Base-by-base conservation (phyloP, 495 filamentous ascomycete species). In the Penicillium pulvis region DNA sequence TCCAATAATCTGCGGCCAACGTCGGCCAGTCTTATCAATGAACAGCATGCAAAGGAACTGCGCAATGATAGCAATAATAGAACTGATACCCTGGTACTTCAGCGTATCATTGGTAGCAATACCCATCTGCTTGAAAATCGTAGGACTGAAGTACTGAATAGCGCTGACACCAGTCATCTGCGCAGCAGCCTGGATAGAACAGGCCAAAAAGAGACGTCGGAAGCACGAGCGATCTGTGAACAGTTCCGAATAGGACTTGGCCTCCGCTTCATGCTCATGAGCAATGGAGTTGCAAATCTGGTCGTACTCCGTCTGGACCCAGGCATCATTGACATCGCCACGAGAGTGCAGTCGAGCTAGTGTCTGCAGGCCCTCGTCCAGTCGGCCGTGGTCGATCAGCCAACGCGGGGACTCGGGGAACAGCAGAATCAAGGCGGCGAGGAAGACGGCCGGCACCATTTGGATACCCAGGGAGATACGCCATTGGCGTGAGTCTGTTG, bases 81-180 rank as follows among this genome's bases (percentile, higher is more conserved):
- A 80, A 64, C 78, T 83, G 64, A 86, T 86, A 30, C 81, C 84
- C 63, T 87, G 83, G 65, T 86, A 88, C 55, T 84, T 76, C 36
- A 87, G 76, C 8, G 85, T 80, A n/a, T 82, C 65, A 36, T 80
- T 75, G 23, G 76, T 75, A 6, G 67, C 63, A 57, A 88, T 85
- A 6, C 85, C 85, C 66, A 88, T 87, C 64, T 85, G 79, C 6
- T 64, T 73, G 69, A 80, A 83, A 58, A 88, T 87, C 0, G 62
- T 75, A 6, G 84, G 80, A 9, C 76, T 81, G 62, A 83, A 87
- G 63, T 88, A 87, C 67, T 88, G 85, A 61, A 87, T 87, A 5
- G 85, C 85, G 4, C 77, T 81, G 9, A 87, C 83, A 47, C 85
- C 85, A 1, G 85, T 87, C 84, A 87, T 83, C 63, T 89, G 85